Evolutionary conservation across 1,284 basidiomycete species (phyloP), one percentile per base, ranked within the genome.

Genomic region (Moesziomyces sp.): DNA sequence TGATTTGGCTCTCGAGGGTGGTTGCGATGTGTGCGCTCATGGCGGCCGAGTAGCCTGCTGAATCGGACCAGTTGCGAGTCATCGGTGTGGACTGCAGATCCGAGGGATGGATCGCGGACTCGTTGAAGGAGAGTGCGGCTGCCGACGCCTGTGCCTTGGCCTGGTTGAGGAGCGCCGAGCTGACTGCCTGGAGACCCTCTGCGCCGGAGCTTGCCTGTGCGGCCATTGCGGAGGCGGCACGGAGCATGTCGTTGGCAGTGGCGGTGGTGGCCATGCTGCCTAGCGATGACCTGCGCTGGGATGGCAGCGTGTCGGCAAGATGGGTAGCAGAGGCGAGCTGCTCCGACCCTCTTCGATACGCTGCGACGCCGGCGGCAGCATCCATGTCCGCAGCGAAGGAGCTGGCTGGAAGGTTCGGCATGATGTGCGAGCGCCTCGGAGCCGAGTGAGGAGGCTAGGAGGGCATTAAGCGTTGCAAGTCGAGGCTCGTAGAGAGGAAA

Each of bases 211-310:
- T 75, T 1, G 76, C 76, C 50, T 76, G 66, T 1, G 70, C 70
- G 6, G 71, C 71, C 61, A 78, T 70, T 14, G 69, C 69, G 5
- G 66, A 74, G 9, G 76, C 76, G 18, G 76, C 76, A 21, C 67
- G 51, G 33, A 78, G 76, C 74, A 78, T 78, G 19, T 67, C 58
- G 28, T 66, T 63, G 46, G 76, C 76, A 30, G 61, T 78, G 13
- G 56, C 63, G 13, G 55, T 13, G 8, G 57, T 43, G 19, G 49
- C 19, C 3, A 46, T 38, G 21, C 55, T 55, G 10, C 63, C 69
- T 1, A 57, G 13, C 0, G 69, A 72, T 18, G 69, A 58, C 52
- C 69, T 66, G 16, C 69, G 58, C 8, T 52, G 49, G 19, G 61
- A 21, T n/a, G 38, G 21, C 30, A 46, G 28, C 3, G 54, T 47